Evolutionary conservation across 495 filamentous ascomycete genomes (phyloP).

Genomic region (Talaromyces trachyspermus): DNA sequence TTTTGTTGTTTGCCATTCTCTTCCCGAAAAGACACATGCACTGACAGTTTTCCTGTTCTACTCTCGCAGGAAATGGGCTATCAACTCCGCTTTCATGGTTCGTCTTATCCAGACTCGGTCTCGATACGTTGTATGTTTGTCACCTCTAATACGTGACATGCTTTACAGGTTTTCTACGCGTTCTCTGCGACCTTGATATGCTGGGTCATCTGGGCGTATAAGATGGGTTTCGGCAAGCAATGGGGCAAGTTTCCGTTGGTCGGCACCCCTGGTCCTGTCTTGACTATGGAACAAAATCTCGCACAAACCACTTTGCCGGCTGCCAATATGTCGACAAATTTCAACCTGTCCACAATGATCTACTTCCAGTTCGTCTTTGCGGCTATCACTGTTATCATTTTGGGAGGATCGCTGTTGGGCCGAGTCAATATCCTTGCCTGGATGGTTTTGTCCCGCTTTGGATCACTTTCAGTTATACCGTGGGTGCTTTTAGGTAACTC

Average conservation of each 20-base stretch:
- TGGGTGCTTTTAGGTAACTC: conserved; percentile 18
- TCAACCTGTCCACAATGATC: conserved; percentile 46
- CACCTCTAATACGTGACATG: neutral
- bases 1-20: neutral
- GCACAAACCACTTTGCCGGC: conserved; percentile 37
- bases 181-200: conserved; percentile 45
- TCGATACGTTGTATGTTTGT: neutral
- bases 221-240: conserved; percentile 42
- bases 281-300: conserved; percentile 40
- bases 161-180: conserved; percentile 38
- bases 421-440: conserved; percentile 50
- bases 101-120: neutral
- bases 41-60: neutral
- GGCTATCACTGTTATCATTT: conserved; percentile 48
- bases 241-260: conserved; percentile 41
- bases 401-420: conserved; percentile 43
- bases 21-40: neutral
- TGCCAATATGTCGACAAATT: conserved; percentile 31
- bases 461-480: conserved; percentile 37
- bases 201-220: conserved; percentile 53
- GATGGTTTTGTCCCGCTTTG: conserved; percentile 53
- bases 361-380: conserved; percentile 58
- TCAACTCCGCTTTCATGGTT: conserved; percentile 50
- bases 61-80: conserved; percentile 40
- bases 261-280: conserved; percentile 40